Percentiles rank a stretch among this genome's conserved stretches.
Conservation (phyloP, 202 grass and related monocot genomes). For the Setaria viridis region DNA sequence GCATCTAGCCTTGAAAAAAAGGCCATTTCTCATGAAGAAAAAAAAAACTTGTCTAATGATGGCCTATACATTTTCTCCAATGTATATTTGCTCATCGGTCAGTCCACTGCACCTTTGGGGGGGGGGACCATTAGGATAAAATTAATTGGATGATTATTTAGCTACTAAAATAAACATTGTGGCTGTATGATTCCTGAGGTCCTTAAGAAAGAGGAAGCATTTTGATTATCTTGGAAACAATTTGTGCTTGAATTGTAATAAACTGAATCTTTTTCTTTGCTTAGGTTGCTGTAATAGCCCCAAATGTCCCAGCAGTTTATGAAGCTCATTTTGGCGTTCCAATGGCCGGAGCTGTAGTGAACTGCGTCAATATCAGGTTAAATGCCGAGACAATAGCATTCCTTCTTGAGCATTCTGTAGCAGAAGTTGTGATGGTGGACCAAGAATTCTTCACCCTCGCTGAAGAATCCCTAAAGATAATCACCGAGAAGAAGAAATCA, state of each 20-base stretch:
- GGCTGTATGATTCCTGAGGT: background rate
- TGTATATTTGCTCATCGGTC: background rate
- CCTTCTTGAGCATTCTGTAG: conserved; percentile 74
- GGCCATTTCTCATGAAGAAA: background rate
- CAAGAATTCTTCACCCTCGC: conserved; percentile 77
- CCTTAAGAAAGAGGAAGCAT: background rate
- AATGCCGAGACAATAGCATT: conserved; percentile 71
- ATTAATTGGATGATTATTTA: conserved; percentile 4
- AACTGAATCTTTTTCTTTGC: background rate
- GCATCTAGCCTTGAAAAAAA: background rate
- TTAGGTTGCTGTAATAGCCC: conserved; percentile 86
- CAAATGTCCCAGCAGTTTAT: conserved; percentile 81
- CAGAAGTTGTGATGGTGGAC: conserved; percentile 84
- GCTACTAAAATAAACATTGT: background rate
- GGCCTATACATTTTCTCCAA: background rate
- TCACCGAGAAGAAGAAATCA: conserved; percentile 60
- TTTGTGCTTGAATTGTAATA: background rate
- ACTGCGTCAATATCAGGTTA: conserved; percentile 69
- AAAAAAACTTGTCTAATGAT: background rate
- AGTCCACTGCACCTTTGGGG: background rate
- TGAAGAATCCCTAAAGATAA: conserved; percentile 68
- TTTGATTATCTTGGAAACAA: background rate
- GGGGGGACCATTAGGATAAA: background rate
- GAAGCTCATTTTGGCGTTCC: conserved; percentile 91
- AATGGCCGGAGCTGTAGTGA: conserved; percentile 87